phyloP scores from a whole-genome alignment of 495 filamentous ascomycete species.

The Hypoxylon lenormandii region DNA sequence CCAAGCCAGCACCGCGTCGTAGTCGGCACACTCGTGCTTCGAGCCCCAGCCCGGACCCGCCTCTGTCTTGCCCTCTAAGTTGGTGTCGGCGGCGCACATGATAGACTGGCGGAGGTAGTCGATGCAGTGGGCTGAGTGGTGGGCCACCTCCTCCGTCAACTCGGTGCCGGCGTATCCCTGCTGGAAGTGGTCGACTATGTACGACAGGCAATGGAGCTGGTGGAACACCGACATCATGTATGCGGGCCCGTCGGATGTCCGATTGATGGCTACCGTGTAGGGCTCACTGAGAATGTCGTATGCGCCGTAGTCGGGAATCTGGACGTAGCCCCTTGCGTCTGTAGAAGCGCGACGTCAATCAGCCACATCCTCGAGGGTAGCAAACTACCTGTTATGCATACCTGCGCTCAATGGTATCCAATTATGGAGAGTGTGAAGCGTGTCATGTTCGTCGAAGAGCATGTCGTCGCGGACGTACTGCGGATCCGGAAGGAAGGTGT shows the following conservation, averaged over 20 bases:
- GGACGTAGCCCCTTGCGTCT: constrained; percentile 60
- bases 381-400: constrained; percentile 7
- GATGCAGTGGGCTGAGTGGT: constrained; percentile 64
- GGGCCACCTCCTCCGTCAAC: constrained; percentile 56
- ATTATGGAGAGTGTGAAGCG: constrained; percentile 58
- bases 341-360: not conserved
- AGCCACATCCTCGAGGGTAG: not conserved
- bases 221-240: constrained; percentile 67
- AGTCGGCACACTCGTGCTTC: constrained; percentile 55
- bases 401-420: constrained; percentile 61
- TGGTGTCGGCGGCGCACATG: constrained; percentile 62
- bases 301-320: constrained; percentile 47
- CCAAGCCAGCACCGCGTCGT: constrained; percentile 57
- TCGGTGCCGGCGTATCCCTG: constrained; percentile 54
- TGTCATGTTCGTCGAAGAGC: constrained; percentile 56
- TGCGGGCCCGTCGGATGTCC: constrained; percentile 53
- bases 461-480: constrained; percentile 59
- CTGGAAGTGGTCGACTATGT: constrained; percentile 58
- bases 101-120: constrained; percentile 63
- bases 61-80: constrained; percentile 60
- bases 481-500: constrained; percentile 56
- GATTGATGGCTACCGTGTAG: constrained; percentile 52
- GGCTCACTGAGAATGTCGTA: constrained; percentile 56
- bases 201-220: constrained; percentile 66
- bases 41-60: constrained; percentile 60